phyloP scores from a whole-genome alignment of 176 grass and related monocot species.

The Ampelocalamus luodianensis region DNA sequence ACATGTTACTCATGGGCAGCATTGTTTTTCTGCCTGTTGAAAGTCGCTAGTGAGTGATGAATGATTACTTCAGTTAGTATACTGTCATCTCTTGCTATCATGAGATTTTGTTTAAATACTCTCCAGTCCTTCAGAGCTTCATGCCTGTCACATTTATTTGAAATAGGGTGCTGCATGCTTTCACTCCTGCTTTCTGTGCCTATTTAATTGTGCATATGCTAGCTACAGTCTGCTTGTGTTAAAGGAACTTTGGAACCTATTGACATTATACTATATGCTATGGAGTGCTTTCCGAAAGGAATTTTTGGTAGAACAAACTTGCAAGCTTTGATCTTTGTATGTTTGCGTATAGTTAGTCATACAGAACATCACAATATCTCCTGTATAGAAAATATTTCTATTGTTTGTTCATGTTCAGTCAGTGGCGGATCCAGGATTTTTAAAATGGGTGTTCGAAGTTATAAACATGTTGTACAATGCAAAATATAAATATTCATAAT shows the following conservation, averaged over 20 bases:
- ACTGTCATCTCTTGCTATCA: background rate
- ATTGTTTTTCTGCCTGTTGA: background rate
- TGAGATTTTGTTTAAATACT: constrained; percentile 6
- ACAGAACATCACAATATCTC: constrained; percentile 22
- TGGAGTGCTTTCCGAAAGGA: background rate
- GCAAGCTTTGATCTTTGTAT: background rate
- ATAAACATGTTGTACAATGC: too few species aligned
- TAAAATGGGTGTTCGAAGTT: too few species aligned
- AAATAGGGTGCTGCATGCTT: background rate
- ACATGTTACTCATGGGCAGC: constrained; percentile 18
- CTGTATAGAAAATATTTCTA: constrained; percentile 16
- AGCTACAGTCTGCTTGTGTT: constrained; percentile 10
- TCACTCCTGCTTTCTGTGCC: background rate
- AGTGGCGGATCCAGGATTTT: too few species aligned
- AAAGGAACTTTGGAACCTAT: constrained; percentile 7
- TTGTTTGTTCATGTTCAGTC: constrained; percentile 23
- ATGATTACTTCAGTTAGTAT: constrained; percentile 22
- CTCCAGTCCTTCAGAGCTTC: background rate
- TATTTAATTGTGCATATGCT: background rate
- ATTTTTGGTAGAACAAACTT: constrained; percentile 4
- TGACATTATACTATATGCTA: background rate
- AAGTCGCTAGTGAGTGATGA: background rate
- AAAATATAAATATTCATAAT: too few species aligned
- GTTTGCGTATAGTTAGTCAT: background rate
- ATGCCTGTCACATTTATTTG: constrained; percentile 28